Evolutionary conservation across 1,284 basidiomycete species (phyloP).

Genomic region (Phylloboletellus chloephorus): DNA sequence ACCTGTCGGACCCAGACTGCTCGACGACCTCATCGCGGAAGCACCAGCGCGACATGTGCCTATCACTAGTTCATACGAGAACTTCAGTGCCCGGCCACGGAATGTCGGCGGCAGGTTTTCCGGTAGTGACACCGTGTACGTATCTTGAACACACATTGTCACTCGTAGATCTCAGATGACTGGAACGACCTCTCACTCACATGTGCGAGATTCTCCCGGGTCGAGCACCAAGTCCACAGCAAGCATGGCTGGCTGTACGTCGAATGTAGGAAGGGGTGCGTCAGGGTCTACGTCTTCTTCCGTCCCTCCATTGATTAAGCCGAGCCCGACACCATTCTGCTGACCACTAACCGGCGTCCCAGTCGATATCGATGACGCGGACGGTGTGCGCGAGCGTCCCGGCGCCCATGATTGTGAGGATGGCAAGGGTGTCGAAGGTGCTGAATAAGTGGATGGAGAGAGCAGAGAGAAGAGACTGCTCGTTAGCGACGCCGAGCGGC

Average conservation of each 20-base stretch:
- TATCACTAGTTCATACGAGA: conserved; percentile 85
- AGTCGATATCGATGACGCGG: conserved; percentile 14
- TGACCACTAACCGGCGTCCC: conserved; percentile 8
- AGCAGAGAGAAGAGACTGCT: conserved; percentile 52
- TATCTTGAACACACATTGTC: conserved; percentile 45
- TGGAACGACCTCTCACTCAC: conserved; percentile 53
- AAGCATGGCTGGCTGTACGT: conserved; percentile 78
- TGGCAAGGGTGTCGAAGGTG: conserved; percentile 21
- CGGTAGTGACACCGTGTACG: conserved; percentile 73
- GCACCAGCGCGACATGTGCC: conserved; percentile 71
- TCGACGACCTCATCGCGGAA: conserved; percentile 21
- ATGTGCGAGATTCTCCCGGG: conserved; percentile 78
- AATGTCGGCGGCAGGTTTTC: conserved; percentile 85
- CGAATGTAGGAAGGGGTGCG: conserved; percentile 70
- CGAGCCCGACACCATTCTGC: conserved; percentile 20
- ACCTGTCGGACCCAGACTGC: conserved; percentile 33
- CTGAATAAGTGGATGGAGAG: conserved; percentile 34
- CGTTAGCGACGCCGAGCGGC: conserved; percentile 50
- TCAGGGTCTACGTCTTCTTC: conserved; percentile 57
- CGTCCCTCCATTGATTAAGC: conserved; percentile 15
- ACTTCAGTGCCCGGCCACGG: conserved; percentile 75
- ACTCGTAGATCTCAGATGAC: not conserved
- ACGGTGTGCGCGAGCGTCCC: conserved; percentile 20
- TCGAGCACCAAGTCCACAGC: conserved; percentile 73
- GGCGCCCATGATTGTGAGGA: conserved; percentile 26